Conservation (phyloP, 164 flowering plant species). For the grape (Vitis vinifera) region DNA sequence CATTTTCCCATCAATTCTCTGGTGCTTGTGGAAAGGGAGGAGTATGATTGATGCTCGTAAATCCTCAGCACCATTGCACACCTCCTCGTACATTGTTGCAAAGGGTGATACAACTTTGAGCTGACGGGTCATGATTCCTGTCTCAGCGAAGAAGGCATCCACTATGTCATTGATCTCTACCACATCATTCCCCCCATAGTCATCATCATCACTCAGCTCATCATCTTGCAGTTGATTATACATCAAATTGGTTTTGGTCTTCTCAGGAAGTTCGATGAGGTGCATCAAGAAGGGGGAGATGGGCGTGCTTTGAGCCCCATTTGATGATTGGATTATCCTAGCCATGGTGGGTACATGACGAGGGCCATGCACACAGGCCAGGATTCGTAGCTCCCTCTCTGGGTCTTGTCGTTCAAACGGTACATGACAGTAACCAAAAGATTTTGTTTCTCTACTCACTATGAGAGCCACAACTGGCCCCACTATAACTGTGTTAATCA, state of each 20-base stretch:
- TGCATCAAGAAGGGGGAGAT: slow-evolving; percentile 55
- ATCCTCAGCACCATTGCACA: slow-evolving; percentile 56
- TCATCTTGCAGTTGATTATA: slow-evolving; percentile 52
- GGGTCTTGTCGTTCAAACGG: slow-evolving; percentile 41
- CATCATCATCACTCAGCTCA: slow-evolving; percentile 52
- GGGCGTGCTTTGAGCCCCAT: slow-evolving; percentile 24
- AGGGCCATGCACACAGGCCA: slow-evolving; percentile 62
- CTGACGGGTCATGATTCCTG: slow-evolving; percentile 36
- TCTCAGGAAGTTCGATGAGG: slow-evolving; percentile 59
- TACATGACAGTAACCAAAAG: slow-evolving; percentile 27
- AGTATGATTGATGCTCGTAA: slow-evolving; percentile 50
- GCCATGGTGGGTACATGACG: slow-evolving; percentile 51
- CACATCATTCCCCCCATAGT: slow-evolving; percentile 68
- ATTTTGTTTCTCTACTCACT: slow-evolving; percentile 32
- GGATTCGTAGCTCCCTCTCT: slow-evolving; percentile 49
- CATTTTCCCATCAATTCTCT: slow-evolving; percentile 65
- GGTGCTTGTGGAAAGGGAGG: slow-evolving; percentile 79
- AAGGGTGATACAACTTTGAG: slow-evolving; percentile 43
- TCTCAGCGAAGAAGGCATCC: slow-evolving; percentile 47
- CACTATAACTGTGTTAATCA: slow-evolving; percentile 43
- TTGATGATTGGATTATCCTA: slow-evolving; percentile 34
- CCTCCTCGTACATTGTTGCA: slow-evolving; percentile 50
- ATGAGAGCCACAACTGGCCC: slow-evolving; percentile 37
- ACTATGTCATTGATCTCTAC: slow-evolving; percentile 50
- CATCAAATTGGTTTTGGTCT: slow-evolving; percentile 23